Evolutionary conservation across 2,329 filamentous ascomycete genomes (phyloP), one percentile per base, ranked within the genome.

Genomic region (Phialophora tarda): DNA sequence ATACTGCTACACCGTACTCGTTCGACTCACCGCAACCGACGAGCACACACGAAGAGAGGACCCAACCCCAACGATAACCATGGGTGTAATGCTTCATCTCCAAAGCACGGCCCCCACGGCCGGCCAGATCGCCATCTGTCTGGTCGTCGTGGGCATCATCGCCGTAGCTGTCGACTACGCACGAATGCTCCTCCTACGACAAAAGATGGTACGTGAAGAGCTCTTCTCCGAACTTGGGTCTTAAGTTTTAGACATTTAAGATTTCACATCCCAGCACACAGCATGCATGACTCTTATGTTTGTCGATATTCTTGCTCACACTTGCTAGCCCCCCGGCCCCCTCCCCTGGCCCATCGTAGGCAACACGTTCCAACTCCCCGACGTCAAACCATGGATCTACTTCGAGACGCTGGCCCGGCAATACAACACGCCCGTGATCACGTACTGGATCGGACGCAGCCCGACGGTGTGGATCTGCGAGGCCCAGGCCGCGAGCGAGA

Each of bases 321-420:
- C 11, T 23, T 51, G n/a, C 63, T 61, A 84, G 82, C 84, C 84
- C 0, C 84, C 84, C 2, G 84, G 85, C 0, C 85, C 84, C 0
- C 78, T 85, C 2, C 84, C 84, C 1, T 79, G 78, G 67, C 85
- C 85, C 4, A 79, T 87, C 34, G 76, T 86, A 3, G 85, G 85
- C 38, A 87, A 86, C 71, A 86, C 84, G 0, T 85, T 83, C 63
- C 80, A 81, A 67, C 78, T 87, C 3, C 85, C 85, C 1, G 78
- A 82, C 26, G 79, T 77, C 63, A 86, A 86, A 71, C 84, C 85
- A 2, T 87, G 85, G 85, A 79, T 86, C 26, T 84, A 83, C 74
- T 86, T 87, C 69, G 83, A 87, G 62, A 73, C 83, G 69, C 74
- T 86, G 0, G 83, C 84, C 3, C 82, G 83, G 69, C 72, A 76